A percentile compares a stretch with the other conserved stretches of the same genome.
Evolutionary conservation across 176 grass and related monocot genomes (phyloP).

Genomic region (Secale cereale): DNA sequence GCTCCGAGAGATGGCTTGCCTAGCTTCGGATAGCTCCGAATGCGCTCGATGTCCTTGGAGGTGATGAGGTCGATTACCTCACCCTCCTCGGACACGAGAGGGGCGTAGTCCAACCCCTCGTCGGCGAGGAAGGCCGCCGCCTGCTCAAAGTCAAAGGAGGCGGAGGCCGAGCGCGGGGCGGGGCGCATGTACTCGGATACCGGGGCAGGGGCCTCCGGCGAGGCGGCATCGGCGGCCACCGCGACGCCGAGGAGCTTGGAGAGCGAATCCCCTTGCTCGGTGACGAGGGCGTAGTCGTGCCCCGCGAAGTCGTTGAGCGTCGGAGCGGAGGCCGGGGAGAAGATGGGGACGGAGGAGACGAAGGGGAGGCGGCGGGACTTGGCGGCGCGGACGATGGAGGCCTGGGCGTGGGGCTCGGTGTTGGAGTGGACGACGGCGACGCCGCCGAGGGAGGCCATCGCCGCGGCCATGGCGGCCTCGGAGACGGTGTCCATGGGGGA

Average conservation of each 20-base stretch:
- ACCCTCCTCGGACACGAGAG: constrained; percentile 57
- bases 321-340: constrained; percentile 34
- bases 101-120: constrained; percentile 73
- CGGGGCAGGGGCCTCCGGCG: background rate
- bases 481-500: constrained; percentile 99
- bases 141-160: constrained; percentile 64
- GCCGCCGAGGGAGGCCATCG: constrained; percentile 83
- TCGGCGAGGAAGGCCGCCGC: constrained; percentile 54
- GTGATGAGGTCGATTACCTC: constrained; percentile 78
- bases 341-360: constrained; percentile 51
- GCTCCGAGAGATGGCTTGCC: constrained; percentile 62
- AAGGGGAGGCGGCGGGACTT: constrained; percentile 81
- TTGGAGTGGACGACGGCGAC: constrained; percentile 77
- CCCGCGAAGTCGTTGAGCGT: constrained; percentile 41
- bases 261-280: constrained; percentile 52
- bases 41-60: constrained; percentile 68
- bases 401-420: constrained; percentile 49
- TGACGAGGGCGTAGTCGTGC: constrained; percentile 66
- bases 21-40: constrained; percentile 69
- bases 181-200: constrained; percentile 72
- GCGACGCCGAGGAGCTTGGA: constrained; percentile 56
- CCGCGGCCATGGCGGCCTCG: constrained; percentile 70
- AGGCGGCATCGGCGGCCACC: constrained; percentile 37
- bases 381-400: constrained; percentile 62
- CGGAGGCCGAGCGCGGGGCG: constrained; percentile 34